Conservation (phyloP, 2,329 filamentous ascomycete species). For the Talaromyces sp. region DNA sequence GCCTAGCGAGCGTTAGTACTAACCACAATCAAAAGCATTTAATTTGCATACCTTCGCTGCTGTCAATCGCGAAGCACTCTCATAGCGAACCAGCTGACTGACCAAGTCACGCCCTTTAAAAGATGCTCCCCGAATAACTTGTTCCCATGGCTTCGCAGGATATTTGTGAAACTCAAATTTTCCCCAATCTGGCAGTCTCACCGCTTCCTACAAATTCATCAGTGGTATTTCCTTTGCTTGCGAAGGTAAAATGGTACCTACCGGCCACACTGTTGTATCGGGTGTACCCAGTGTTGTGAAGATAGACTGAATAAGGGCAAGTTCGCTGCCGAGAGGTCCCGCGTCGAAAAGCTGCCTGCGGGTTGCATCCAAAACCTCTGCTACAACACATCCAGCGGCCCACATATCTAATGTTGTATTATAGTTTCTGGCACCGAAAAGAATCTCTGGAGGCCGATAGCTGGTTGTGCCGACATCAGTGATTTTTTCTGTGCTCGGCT, state of each 20-base stretch:
- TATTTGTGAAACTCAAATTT: slow-evolving; percentile 77
- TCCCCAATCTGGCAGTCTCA: slow-evolving; percentile 74
- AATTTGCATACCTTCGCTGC: slow-evolving; percentile 53
- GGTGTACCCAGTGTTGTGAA: slow-evolving; percentile 90
- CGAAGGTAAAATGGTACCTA: slow-evolving; percentile 19
- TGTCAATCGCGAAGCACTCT: slow-evolving; percentile 60
- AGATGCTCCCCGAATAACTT: slow-evolving; percentile 59
- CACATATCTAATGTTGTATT: slow-evolving; percentile 74
- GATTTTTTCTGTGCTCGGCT: slow-evolving; percentile 65
- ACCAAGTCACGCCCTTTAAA: slow-evolving; percentile 60
- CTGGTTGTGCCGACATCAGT: slow-evolving; percentile 89
- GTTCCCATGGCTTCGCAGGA: slow-evolving; percentile 59
- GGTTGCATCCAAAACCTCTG: slow-evolving; percentile 59
- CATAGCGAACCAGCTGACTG: slow-evolving; percentile 62
- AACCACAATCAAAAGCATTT: neutral
- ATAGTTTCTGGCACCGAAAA: slow-evolving; percentile 79
- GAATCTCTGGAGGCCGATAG: slow-evolving; percentile 82
- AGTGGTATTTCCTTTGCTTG: neutral
- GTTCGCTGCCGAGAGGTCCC: slow-evolving; percentile 83
- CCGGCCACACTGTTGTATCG: slow-evolving; percentile 73
- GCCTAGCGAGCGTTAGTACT: slow-evolving; percentile 20
- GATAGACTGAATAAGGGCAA: slow-evolving; percentile 84
- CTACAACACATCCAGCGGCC: slow-evolving; percentile 77
- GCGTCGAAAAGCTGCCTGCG: slow-evolving; percentile 71
- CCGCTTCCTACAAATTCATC: slow-evolving; percentile 24